Evolutionary conservation across 441 rosid species (phyloP), one percentile per base, ranked within the genome.

Genomic region (Gossypium schwendimanii): DNA sequence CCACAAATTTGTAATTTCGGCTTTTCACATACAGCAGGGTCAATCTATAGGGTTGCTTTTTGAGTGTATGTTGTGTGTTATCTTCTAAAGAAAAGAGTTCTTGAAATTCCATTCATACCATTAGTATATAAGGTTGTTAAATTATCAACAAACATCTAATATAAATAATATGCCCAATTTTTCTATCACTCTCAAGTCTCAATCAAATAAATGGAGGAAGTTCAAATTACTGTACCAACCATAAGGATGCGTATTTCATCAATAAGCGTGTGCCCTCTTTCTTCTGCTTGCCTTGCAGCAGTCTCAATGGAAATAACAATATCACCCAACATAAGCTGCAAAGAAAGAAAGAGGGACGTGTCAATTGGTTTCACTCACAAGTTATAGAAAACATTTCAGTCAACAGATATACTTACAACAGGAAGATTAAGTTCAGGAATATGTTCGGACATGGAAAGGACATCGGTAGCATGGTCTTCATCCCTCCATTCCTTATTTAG

Each of bases 271-370:
- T 92, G 97, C 8, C 93, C 94, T 73, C 97, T 85, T 85, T 92
- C 97, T 68, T 87, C 91, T 2, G 98, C 97, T 66, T 94, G 97
- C 61, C 86, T 85, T 52, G 93, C 90, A 78, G 98, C 98, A 3
- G 94, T 92, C 80, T 94, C 97, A 69, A 86, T 90, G 61, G 99
- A 94, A 73, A 94, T 87, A 21, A 94, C 99, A 14, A 94, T 78
- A 81, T 94, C 98, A 70, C 99, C 98, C 81, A 94, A 81, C 97
- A 89, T 92, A 69, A 94, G 98, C 98, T 92, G 87, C 77, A 79
- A 72, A 69, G 39, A 18, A 62, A 71, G 61, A 8, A 26, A 59
- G 55, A 62, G 72, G 14, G n/a, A 66, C 10, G 24, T 18, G 15
- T 63, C 55, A 60, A 44, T 20, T 31, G 60, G 26, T 71, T 24